Evolutionary conservation across 2,329 filamentous ascomycete genomes (phyloP), one percentile per base, ranked within the genome.

Genomic region (Trichophyton schoenleinii): DNA sequence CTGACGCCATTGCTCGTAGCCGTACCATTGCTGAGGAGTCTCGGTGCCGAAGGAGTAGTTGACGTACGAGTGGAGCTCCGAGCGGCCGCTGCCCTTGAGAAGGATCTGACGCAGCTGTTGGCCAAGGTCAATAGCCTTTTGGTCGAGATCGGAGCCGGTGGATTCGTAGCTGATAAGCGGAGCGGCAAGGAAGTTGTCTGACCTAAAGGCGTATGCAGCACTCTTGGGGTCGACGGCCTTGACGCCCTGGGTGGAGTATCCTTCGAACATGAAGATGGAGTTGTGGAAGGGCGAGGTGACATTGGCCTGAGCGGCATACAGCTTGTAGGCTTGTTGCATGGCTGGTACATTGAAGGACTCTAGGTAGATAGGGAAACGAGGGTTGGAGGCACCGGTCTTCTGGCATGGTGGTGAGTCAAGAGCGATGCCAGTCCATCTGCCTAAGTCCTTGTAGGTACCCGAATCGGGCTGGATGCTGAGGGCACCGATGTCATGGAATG

Each of bases 261-360:
- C 78, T 66, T 84, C 81, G 60, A 83, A 80, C 75, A 83, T 78
- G 70, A 83, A 79, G 52, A 82, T 70, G 0, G 76, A 76, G 64
- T 72, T 66, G 58, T 72, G 73, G 42, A 75, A 72, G 0, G 66
- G 65, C 0, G 74, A 71, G 13, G 65, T 65, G 3, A 67, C 65
- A 0, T 68, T 66, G n/a, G 73, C 67, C 0, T 68, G 68, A 0
- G 71, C 63, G 0, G 72, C 69, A 63, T 74, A 78, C 6, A 74
- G 59, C 2, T 75, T 70, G 59, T 74, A 79, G 2, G 71, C 73
- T 25, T 68, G 65, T 57, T 68, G 69, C 61, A 74, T 71, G 0
- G 76, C 73, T 0, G 69, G 60, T 22, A 71, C 53, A 41, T 79
- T 71, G 71, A 76, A 79, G 1, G 63, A 41, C 53, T 74, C 60